phyloP scores from a whole-genome alignment of 768 basidiomycete genomes.

The Bullera alba region DNA sequence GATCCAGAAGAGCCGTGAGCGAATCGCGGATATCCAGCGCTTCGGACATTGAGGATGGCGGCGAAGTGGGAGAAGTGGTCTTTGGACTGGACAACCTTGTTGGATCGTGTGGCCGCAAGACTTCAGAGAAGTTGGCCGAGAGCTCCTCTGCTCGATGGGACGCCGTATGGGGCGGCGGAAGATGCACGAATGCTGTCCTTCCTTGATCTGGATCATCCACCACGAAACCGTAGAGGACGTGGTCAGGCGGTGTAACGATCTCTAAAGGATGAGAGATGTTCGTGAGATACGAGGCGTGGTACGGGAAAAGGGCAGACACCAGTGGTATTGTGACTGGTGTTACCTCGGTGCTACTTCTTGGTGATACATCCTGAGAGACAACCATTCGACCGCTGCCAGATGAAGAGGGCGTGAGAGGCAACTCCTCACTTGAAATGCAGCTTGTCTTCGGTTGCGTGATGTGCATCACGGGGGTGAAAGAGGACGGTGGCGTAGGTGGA shows the following conservation, averaged over 20 bases:
- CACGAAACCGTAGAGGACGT: conserved; percentile 33
- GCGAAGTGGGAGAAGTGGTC: not conserved
- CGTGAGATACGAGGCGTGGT: conserved; percentile 24
- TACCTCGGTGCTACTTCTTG: not conserved
- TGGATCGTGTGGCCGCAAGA: conserved; percentile 34
- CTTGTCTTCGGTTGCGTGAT: too few species aligned
- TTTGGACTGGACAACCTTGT: not conserved
- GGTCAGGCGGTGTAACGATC: conserved; percentile 36
- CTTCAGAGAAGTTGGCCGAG: conserved; percentile 32
- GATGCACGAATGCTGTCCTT: conserved; percentile 30
- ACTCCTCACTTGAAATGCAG: too few species aligned
- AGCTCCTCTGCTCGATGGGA: conserved; percentile 19
- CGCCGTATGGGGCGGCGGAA: conserved; percentile 16
- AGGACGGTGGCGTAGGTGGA: too few species aligned
- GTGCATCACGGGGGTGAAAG: too few species aligned
- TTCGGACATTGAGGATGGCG: not conserved
- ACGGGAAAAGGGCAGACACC: conserved; percentile 37
- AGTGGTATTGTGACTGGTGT: conserved; percentile 14
- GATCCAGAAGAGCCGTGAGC: conserved; percentile 40
- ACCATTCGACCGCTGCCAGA: not conserved
- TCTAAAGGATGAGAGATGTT: conserved; percentile 27
- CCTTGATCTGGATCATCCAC: conserved; percentile 21
- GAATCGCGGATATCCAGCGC: conserved; percentile 39
- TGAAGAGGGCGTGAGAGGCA: conserved; percentile 2
- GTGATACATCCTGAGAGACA: not conserved